Evolutionary conservation across 169 alveolate genomes (phyloP).

Genomic region (Plasmodium malariae): DNA sequence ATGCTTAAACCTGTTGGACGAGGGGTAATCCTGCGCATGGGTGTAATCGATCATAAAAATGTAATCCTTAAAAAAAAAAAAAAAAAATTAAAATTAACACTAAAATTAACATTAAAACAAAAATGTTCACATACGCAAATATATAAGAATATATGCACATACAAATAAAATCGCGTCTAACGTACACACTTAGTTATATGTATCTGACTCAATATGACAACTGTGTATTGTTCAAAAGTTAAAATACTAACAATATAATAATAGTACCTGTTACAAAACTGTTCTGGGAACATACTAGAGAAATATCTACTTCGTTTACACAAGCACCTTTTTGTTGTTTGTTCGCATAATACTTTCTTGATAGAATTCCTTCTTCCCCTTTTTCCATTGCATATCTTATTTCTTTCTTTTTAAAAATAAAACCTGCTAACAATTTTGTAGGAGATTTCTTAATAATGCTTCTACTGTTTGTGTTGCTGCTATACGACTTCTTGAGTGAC

Average conservation of each 20-base stretch:
- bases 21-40: not conserved
- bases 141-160: too few species aligned
- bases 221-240: too few species aligned
- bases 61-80: not conserved
- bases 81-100: not conserved
- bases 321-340: not conserved
- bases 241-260: too few species aligned
- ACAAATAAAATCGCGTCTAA: too few species aligned
- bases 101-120: too few species aligned
- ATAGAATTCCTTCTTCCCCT: not conserved
- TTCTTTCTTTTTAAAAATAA: not conserved
- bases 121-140: too few species aligned
- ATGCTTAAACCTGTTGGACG: slow-evolving; percentile 8
- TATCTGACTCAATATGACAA: not conserved
- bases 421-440: not conserved
- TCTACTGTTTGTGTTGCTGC: too few species aligned
- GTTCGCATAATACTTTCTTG: not conserved
- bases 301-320: not conserved
- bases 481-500: too few species aligned
- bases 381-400: not conserved
- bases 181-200: too few species aligned
- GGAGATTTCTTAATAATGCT: not conserved
- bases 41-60: not conserved
- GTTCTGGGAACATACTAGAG: not conserved
- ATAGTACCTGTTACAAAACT: not conserved